These are phyloP conservation scores for Aspergillus calidoustus DNA, from an alignment of 2,329 filamentous ascomycete species.

Conservation along the genomic window DNA sequence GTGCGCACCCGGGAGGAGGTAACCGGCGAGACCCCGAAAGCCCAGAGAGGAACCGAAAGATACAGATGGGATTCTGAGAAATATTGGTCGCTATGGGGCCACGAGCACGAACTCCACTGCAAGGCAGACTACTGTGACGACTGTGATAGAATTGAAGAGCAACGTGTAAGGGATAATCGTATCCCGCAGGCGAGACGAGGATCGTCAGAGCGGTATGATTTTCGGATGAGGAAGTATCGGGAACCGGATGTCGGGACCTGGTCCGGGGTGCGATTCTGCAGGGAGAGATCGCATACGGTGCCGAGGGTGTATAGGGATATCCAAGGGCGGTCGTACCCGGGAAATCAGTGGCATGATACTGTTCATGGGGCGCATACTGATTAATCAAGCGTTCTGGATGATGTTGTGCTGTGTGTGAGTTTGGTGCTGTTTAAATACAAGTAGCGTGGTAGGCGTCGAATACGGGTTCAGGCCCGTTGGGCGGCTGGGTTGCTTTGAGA, in stretches of 20 bases:
- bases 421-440: conserved; percentile 28
- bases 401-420: background rate
- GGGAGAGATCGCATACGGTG: conserved; percentile 26
- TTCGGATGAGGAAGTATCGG: conserved; percentile 36
- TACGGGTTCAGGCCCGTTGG: conserved; percentile 23
- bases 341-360: conserved; percentile 29
- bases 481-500: conserved; percentile 27
- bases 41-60: conserved; percentile 3
- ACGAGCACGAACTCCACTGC: background rate
- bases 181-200: conserved; percentile 29
- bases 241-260: conserved; percentile 35
- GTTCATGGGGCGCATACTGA: conserved; percentile 23
- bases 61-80: background rate
- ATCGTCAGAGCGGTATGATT: conserved; percentile 36
- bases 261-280: conserved; percentile 37
- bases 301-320: conserved; percentile 34
- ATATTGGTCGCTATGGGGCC: conserved; percentile 4
- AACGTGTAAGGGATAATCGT: conserved; percentile 17
- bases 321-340: conserved; percentile 26
- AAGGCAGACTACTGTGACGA: background rate
- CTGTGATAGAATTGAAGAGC: background rate
- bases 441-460: conserved; percentile 43
- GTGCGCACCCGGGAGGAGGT: background rate
- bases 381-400: background rate
- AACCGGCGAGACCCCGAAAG: too few relatives aligned